Percentiles rank a stretch among this genome's conserved stretches.
Conservation (phyloP, 2,329 filamentous ascomycete species). For the Penicillium sp. region DNA sequence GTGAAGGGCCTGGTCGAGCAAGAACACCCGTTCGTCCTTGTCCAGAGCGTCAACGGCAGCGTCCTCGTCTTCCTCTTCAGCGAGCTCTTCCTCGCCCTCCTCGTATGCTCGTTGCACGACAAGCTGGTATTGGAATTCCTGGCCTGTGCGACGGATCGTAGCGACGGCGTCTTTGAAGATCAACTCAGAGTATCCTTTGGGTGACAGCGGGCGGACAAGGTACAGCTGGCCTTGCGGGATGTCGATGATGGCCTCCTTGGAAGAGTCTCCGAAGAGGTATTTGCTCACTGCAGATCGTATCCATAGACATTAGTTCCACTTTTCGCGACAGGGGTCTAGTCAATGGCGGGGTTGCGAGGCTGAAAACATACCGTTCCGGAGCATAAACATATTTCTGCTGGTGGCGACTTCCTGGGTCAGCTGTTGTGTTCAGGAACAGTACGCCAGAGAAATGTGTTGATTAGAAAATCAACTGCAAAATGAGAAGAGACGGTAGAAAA, state of each 20-base stretch:
- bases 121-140: slow-evolving; percentile 96
- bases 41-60: slow-evolving; percentile 74
- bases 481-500: not conserved
- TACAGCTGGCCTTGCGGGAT: slow-evolving; percentile 95
- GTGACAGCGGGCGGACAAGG: slow-evolving; percentile 88
- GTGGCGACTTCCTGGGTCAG: slow-evolving; percentile 19
- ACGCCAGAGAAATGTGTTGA: not conserved
- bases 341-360: slow-evolving; percentile 23
- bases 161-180: slow-evolving; percentile 97
- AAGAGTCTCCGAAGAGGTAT: slow-evolving; percentile 82
- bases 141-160: slow-evolving; percentile 84
- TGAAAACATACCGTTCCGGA: slow-evolving; percentile 51
- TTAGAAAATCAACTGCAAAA: not conserved
- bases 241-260: slow-evolving; percentile 90
- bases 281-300: slow-evolving; percentile 65
- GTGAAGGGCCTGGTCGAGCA: slow-evolving; percentile 87
- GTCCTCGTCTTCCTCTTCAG: slow-evolving; percentile 84
- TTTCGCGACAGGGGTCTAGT: slow-evolving; percentile 15
- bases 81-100: slow-evolving; percentile 91
- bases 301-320: slow-evolving; percentile 9
- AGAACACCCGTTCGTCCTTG: slow-evolving; percentile 94
- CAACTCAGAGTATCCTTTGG: slow-evolving; percentile 96
- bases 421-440: not conserved
- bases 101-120: slow-evolving; percentile 96
- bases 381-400: slow-evolving; percentile 50